Evolutionary conservation across 2,329 filamentous ascomycete genomes (phyloP).

Genomic region (Graphilbum ipis-grandicollis): DNA sequence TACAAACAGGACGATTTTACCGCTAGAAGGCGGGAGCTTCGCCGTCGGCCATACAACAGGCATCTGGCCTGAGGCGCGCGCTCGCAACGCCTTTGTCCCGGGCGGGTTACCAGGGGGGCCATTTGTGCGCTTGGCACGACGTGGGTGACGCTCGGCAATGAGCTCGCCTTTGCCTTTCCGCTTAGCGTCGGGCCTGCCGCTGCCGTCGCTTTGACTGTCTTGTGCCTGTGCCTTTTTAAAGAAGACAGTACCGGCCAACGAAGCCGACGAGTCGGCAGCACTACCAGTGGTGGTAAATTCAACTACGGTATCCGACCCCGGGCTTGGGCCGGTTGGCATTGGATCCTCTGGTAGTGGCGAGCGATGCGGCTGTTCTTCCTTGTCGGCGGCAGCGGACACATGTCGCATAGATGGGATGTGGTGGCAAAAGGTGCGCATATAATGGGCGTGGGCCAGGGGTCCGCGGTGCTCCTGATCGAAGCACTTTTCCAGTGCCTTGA

Average conservation of each 20-base stretch:
- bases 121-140: slow-evolving; percentile 15
- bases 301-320: too few species aligned
- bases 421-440: slow-evolving; percentile 42
- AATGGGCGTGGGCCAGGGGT: slow-evolving; percentile 38
- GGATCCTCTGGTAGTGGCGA: slow-evolving; percentile 14
- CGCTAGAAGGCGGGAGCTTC: slow-evolving; percentile 13
- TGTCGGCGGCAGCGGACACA: slow-evolving; percentile 4
- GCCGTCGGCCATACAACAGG: slow-evolving; percentile 15
- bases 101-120: slow-evolving; percentile 19
- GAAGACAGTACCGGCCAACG: too few species aligned
- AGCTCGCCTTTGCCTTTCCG: slow-evolving; percentile 20
- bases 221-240: too few species aligned
- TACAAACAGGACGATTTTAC: slow-evolving; percentile 19
- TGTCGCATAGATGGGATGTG: slow-evolving; percentile 20
- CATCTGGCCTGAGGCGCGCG: slow-evolving; percentile 4
- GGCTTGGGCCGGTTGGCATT: slow-evolving; percentile 10
- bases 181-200: slow-evolving; percentile 7
- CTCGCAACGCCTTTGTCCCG: slow-evolving; percentile 14
- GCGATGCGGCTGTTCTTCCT: slow-evolving; percentile 15
- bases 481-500: slow-evolving; percentile 42
- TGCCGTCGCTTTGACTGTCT: slow-evolving; percentile 8
- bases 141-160: slow-evolving; percentile 19
- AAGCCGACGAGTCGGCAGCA: too few species aligned
- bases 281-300: too few species aligned
- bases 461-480: slow-evolving; percentile 46